Percentiles rank a stretch among this genome's conserved stretches.
These are phyloP conservation scores for Thuidium tamariscinum DNA, from an alignment of 225 moss, liverwort and hornwort genomes.

Conservation along the genomic window DNA sequence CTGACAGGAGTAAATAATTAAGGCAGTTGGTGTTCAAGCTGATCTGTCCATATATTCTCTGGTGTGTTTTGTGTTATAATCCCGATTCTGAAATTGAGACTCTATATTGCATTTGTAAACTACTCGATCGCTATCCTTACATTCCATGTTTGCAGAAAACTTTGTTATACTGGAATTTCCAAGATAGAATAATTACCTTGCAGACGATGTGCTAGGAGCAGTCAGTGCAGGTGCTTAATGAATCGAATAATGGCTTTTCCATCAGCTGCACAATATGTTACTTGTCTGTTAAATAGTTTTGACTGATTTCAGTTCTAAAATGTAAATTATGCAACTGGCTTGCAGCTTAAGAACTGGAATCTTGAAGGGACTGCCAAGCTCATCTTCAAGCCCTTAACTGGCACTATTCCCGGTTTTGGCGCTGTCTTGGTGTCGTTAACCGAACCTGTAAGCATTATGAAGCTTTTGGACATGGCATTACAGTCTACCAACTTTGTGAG, in stretches of 20 bases:
- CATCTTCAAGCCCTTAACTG: constrained; percentile 74
- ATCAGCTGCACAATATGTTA: neutral
- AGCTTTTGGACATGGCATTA: neutral
- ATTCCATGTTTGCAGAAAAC: neutral
- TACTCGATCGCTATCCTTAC: neutral
- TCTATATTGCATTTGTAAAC: neutral
- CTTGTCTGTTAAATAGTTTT: neutral
- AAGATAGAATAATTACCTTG: neutral
- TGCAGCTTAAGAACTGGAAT: constrained; percentile 64
- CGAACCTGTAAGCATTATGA: constrained; percentile 52
- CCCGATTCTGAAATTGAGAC: neutral
- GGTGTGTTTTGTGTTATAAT: neutral
- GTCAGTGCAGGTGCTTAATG: neutral
- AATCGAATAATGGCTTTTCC: neutral
- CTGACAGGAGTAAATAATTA: neutral
- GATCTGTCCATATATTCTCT: neutral
- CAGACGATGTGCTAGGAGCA: neutral
- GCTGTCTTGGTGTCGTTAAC: constrained; percentile 67
- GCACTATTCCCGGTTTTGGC: constrained; percentile 73
- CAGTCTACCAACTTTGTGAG: neutral
- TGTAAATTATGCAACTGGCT: neutral
- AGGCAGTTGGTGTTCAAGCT: neutral
- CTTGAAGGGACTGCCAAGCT: constrained; percentile 64
- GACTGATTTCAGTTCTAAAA: neutral
- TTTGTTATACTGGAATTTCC: neutral